phyloP scores from a whole-genome alignment of 2,329 filamentous ascomycete species.

The Hypomyces rosellus region DNA sequence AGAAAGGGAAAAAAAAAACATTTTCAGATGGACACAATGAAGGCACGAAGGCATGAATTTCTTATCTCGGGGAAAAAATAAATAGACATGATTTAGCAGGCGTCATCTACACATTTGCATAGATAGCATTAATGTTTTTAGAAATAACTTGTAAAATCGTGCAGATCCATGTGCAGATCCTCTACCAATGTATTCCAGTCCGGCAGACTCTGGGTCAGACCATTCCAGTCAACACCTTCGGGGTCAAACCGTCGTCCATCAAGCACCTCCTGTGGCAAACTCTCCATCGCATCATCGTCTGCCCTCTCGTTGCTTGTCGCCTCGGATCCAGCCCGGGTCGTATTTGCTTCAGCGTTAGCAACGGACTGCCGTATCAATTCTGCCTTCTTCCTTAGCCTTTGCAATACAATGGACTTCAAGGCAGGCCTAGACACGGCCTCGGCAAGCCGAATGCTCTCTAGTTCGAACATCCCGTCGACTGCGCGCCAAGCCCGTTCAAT shows the following conservation, averaged over 20 bases:
- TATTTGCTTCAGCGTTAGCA: background rate
- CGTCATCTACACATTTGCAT: too few relatives aligned
- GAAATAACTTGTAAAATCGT: constrained; percentile 13
- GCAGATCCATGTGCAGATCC: constrained; percentile 10
- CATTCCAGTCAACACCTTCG: constrained; percentile 11
- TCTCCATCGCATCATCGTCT: background rate
- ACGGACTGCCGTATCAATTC: constrained; percentile 8
- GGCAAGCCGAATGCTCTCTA: constrained; percentile 5
- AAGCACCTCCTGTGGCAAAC: background rate
- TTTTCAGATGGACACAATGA: background rate
- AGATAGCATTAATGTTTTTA: background rate
- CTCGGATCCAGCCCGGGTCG: background rate
- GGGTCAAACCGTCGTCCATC: constrained; percentile 8
- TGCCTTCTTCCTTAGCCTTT: constrained; percentile 9
- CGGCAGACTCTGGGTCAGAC: constrained; percentile 7
- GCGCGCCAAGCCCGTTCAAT: constrained; percentile 15
- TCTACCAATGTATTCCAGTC: constrained; percentile 12
- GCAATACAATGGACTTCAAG: constrained; percentile 8
- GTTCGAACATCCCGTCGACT: constrained; percentile 6
- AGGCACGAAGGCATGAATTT: too few relatives aligned
- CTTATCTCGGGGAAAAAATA: too few relatives aligned
- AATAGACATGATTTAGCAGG: too few relatives aligned
- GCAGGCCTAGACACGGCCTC: constrained; percentile 7
- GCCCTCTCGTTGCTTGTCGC: background rate
- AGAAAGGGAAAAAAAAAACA: background rate